A percentile compares a stretch with the other conserved stretches of the same genome.
Evolutionary conservation across 768 basidiomycete species (phyloP).

Genomic region (Tulasnella sp.): DNA sequence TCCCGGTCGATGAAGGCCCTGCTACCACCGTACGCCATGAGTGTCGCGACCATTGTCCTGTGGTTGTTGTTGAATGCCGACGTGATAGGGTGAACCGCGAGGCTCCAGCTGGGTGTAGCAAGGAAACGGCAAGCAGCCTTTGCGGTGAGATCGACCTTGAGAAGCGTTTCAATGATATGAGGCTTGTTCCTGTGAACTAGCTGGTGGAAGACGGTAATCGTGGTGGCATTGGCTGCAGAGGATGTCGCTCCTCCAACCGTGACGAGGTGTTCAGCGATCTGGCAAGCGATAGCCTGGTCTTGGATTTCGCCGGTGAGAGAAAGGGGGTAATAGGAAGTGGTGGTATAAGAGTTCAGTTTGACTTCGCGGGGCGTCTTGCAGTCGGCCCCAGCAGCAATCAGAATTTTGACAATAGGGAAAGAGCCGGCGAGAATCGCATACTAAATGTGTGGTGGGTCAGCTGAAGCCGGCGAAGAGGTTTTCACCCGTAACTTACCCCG

Average conservation of each 20-base stretch:
- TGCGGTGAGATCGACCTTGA: conserved; percentile 25
- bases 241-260: conserved; percentile 24
- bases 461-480: background rate
- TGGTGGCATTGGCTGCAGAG: conserved; percentile 24
- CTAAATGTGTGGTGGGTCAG: background rate
- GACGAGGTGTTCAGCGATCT: conserved; percentile 25
- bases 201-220: conserved; percentile 27
- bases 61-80: conserved; percentile 22
- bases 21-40: conserved; percentile 27
- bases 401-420: conserved; percentile 33
- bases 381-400: conserved; percentile 40
- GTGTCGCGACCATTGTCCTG: conserved; percentile 24
- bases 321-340: conserved; percentile 23
- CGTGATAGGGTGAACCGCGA: conserved; percentile 23
- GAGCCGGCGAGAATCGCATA: conserved; percentile 31
- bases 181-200: conserved; percentile 22
- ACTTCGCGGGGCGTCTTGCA: conserved; percentile 28
- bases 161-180: conserved; percentile 23
- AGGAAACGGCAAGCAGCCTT: conserved; percentile 26
- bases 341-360: conserved; percentile 20
- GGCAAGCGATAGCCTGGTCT: conserved; percentile 21
- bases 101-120: conserved; percentile 2
- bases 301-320: conserved; percentile 22
- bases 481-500: conserved; percentile 32
- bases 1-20: conserved; percentile 21